phyloP scores from a whole-genome alignment of 164 flowering plant species.

The Tinospora cordifolia region DNA sequence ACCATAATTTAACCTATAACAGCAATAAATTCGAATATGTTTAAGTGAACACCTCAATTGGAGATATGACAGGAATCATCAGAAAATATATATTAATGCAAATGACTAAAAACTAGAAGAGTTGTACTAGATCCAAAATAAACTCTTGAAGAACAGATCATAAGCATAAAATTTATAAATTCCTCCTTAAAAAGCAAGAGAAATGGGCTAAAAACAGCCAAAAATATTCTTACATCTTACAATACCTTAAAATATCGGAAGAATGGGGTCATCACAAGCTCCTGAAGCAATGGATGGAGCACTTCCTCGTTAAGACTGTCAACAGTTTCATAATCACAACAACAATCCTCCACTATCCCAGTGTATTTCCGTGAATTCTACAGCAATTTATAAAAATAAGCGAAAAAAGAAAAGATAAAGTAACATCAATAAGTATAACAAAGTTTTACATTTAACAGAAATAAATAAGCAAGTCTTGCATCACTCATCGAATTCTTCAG shows the following conservation, averaged over 20 bases:
- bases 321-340: constrained; percentile 90
- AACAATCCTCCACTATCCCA: constrained; percentile 91
- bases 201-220: not conserved
- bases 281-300: constrained; percentile 72
- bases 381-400: constrained; percentile 11
- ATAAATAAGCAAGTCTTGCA: not conserved
- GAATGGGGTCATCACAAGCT: constrained; percentile 76
- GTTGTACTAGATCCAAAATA: not conserved
- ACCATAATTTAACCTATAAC: constrained; percentile 80
- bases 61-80: constrained; percentile 31
- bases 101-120: not conserved
- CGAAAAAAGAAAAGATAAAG: not conserved
- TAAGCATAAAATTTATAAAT: not conserved
- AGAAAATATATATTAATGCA: not conserved
- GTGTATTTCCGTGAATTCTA: constrained; percentile 55
- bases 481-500: not conserved
- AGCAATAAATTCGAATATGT: constrained; percentile 3
- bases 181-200: not conserved
- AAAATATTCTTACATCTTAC: not conserved
- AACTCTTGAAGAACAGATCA: not conserved
- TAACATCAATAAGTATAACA: not conserved
- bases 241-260: constrained; percentile 88
- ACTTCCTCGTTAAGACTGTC: constrained; percentile 63
- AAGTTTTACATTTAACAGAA: not conserved
- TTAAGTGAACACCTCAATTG: constrained; percentile 63